phyloP scores from a whole-genome alignment of 2,329 filamentous ascomycete species.

The Nemania sp. region DNA sequence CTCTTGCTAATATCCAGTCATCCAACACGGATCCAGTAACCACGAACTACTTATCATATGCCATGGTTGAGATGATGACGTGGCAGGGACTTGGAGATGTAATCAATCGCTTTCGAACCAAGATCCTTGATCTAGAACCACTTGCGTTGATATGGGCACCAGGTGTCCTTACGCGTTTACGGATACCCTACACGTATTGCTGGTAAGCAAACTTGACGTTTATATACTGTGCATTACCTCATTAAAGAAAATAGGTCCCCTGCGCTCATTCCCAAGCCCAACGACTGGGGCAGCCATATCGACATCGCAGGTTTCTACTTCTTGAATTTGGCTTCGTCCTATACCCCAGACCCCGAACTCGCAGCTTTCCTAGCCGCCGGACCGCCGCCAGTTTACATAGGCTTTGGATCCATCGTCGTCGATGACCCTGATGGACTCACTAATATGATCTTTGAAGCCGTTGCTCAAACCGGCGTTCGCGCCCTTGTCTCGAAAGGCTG shows the following conservation, averaged over 20 bases:
- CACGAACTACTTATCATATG: constrained; percentile 80
- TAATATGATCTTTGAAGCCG: constrained; percentile 50
- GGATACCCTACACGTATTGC: constrained; percentile 86
- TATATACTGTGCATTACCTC: not conserved
- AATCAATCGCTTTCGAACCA: constrained; percentile 83
- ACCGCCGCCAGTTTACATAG: constrained; percentile 56
- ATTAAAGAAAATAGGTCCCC: constrained; percentile 36
- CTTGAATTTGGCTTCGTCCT: constrained; percentile 47
- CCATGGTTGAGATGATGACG: constrained; percentile 85
- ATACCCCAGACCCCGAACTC: constrained; percentile 39
- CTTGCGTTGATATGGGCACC: constrained; percentile 83
- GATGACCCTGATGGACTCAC: constrained; percentile 52
- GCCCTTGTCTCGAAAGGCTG: constrained; percentile 86
- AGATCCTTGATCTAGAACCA: constrained; percentile 69
- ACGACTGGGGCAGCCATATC: constrained; percentile 58
- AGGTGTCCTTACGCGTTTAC: constrained; percentile 73
- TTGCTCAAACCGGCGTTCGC: constrained; percentile 57
- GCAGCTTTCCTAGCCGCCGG: constrained; percentile 50
- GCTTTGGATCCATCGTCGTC: constrained; percentile 60
- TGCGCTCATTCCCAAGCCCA: constrained; percentile 54
- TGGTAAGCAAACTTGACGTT: constrained; percentile 56
- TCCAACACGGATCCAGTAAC: constrained; percentile 67
- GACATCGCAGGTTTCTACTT: constrained; percentile 59
- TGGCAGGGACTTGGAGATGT: constrained; percentile 92
- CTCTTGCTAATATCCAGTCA: constrained; percentile 75